Conservation (phyloP, 768 basidiomycete genomes). For the Cystobasidium onofrii region DNA sequence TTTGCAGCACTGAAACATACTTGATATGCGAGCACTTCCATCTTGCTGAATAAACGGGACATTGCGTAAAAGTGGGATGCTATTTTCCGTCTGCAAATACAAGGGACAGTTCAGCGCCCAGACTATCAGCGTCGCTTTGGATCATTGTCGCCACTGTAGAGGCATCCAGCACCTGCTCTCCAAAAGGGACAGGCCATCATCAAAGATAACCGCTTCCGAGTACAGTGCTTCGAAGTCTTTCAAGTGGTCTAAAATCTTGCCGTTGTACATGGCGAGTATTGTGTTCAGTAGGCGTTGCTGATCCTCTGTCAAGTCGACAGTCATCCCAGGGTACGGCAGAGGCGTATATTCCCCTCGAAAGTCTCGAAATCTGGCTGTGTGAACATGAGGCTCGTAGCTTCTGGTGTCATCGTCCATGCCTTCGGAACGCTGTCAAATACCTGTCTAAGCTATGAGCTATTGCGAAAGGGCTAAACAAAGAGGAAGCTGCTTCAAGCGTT, state of each 20-base stretch:
- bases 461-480: too few relatives aligned
- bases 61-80: conserved; percentile 20
- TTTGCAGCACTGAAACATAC: background rate
- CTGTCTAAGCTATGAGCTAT: too few relatives aligned
- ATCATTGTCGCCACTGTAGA: too few relatives aligned
- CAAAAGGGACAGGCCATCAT: background rate
- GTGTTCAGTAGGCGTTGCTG: conserved; percentile 13
- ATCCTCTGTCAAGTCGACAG: background rate
- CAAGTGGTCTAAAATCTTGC: background rate
- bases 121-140: too few relatives aligned
- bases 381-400: conserved; percentile 6
- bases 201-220: background rate
- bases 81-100: background rate
- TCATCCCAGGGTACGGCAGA: background rate
- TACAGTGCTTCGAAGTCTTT: conserved; percentile 16
- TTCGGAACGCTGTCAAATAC: too few relatives aligned
- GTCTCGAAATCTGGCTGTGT: conserved; percentile 24
- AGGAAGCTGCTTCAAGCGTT: too few relatives aligned
- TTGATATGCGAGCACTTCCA: conserved; percentile 9
- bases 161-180: background rate
- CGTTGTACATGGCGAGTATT: conserved; percentile 3
- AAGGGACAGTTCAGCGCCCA: too few relatives aligned
- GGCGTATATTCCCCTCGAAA: conserved; percentile 16
- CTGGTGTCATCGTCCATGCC: conserved; percentile 10
- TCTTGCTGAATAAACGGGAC: background rate